Evolutionary conservation across 2,329 filamentous ascomycete species (phyloP), one percentile per base, ranked within the genome.

Genomic region (Rasamsonia emersonii): DNA sequence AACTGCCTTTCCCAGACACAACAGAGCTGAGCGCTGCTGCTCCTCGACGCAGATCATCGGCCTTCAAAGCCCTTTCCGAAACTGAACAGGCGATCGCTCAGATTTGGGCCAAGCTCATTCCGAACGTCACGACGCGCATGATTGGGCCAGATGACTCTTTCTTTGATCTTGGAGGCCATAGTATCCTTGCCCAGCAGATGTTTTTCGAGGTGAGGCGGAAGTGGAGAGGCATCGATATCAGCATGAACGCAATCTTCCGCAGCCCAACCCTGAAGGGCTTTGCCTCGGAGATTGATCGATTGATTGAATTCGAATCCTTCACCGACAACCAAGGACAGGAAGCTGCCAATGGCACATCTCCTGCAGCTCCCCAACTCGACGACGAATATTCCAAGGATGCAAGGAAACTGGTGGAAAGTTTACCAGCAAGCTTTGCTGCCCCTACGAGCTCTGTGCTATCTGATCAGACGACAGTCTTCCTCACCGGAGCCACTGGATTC

Each of bases 401-500:
- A 7, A 6, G 7, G 11, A 13, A 26, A 6, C 24, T 26, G n/a
- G 24, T 11, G 5, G 15, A 11, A 6, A 9, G 6, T 5, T 13
- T 26, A 6, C 24, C 24, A 6, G 24, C n/a, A 13, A 5, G 7
- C 11, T 7, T 26, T 26, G 6, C 24, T 6, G 11, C 6, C 7
- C 6, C 24, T 5, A 5, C 6, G 6, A 13, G 6, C 9, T 13
- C 11, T 9, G 6, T 7, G 5, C 24, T 5, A 7, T 11, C 6
- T 26, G 11, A 6, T 26, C 9, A 53, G 26, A 58, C 65, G 3
- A 85, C 79, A 0, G 69, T 91, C 9, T 82, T 95, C 56, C 62
- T 94, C 3, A 94, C 88, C 3, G 86, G 88, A 27, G 86, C 83
- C 4, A 94, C 86, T 5, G 88, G 86, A 3, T 95, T 94, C 67